Evolutionary conservation across 2,329 filamentous ascomycete species (phyloP), one percentile per base, ranked within the genome.

Genomic region (Emergomyces africanus): DNA sequence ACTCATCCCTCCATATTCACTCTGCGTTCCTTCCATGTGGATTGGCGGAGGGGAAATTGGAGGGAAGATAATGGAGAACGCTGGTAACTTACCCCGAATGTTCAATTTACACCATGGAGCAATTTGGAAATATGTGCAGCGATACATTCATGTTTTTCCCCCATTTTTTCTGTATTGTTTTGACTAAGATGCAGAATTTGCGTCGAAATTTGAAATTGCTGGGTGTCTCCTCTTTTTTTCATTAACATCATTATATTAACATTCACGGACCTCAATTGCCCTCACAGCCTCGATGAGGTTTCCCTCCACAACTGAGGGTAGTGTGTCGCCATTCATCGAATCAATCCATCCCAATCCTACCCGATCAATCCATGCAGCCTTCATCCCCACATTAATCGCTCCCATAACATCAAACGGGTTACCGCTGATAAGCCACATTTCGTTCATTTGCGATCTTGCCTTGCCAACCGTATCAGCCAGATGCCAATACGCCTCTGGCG

Each of bases 331-430:
- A 4, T 80, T 78, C 51, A 88, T 71, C 10, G 71, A 73, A 72
- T 90, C 87, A 61, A 78, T 74, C 87, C 87, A 90, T 2, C 85
- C 85, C 9, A 71, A 76, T 0, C 81, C 80, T 15, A 68, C 70
- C 30, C 87, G 75, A 72, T 89, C 85, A 5, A 90, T 80, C 83
- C 85, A 90, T 14, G 79, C 82, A 28, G 83, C 80, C 65, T 80
- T 78, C 72, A 89, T 73, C 0, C 86, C 86, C 5, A 79, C 76
- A 1, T 77, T 76, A 61, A 77, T 78, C 0, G 86, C 84, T 0
- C 88, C 87, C 0, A 84, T 79, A 18, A 87, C 74, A 68, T 90
- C 87, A 68, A 90, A 90, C 2, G 87, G 83, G 67, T 90, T 90
- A 1, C 82, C 81, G 64, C 81, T 87, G 5, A 91, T 78, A 8